Percentiles rank a stretch among this genome's conserved stretches.
Evolutionary conservation across 208 protist species (phyloP).

Genomic region (Acanthamoeba healyi): DNA sequence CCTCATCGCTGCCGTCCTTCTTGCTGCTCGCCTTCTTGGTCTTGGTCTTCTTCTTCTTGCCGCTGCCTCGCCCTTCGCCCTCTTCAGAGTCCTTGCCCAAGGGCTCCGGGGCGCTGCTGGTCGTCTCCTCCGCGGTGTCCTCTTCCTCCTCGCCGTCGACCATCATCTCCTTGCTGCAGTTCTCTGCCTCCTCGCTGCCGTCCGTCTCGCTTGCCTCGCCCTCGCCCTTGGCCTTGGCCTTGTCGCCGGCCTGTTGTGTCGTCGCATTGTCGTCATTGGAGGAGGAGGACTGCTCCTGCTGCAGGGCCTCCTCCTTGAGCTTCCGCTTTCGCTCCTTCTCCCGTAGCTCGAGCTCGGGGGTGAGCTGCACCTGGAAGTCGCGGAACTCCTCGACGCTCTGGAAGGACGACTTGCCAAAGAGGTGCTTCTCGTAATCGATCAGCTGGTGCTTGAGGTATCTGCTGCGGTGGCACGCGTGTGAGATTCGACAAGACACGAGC

Average conservation of each 20-base stretch:
- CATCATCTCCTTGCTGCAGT: too few relatives aligned
- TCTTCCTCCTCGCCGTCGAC: neutral
- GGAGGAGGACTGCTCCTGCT: neutral
- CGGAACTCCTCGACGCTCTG: slow-evolving; percentile 33
- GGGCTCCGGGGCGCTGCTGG: neutral
- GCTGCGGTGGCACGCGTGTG: neutral
- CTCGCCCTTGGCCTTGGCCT: neutral
- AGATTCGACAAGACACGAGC: neutral
- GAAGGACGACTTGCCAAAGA: slow-evolving; percentile 36
- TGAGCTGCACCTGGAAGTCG: slow-evolving; percentile 17
- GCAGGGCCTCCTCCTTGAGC: neutral
- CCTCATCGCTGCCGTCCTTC: neutral
- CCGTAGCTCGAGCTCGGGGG: neutral
- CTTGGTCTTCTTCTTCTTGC: neutral
- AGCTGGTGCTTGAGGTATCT: slow-evolving; percentile 52
- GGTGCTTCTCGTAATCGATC: slow-evolving; percentile 53
- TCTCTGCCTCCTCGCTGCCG: neutral
- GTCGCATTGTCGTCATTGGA: neutral
- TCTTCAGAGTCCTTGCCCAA: neutral
- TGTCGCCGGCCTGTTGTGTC: neutral
- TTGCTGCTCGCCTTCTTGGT: neutral
- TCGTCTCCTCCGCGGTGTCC: neutral
- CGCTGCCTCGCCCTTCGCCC: neutral
- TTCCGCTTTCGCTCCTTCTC: slow-evolving; percentile 26
- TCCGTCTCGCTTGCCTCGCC: neutral